Conservation (phyloP, 2,329 filamentous ascomycete genomes). For the Xylariaceae sp. region DNA sequence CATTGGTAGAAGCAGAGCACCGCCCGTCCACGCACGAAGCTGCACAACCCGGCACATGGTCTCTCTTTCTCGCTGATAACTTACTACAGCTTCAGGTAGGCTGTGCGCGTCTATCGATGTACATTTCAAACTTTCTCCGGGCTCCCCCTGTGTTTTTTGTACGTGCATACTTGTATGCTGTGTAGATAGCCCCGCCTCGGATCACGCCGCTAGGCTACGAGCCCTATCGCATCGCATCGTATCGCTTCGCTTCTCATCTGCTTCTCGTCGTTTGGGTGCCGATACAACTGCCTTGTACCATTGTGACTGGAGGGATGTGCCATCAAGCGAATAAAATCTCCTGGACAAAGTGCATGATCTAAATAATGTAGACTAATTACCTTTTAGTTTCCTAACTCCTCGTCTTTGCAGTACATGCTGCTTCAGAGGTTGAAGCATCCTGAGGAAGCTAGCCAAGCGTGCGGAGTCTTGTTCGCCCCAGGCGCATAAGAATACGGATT, state of each 20-base stretch:
- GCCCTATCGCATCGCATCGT: constrained; percentile 1
- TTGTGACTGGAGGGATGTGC: background rate
- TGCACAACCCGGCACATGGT: constrained; percentile 7
- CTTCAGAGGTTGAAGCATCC: too few species aligned
- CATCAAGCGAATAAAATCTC: too few species aligned
- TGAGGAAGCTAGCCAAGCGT: background rate
- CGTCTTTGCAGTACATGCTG: too few species aligned
- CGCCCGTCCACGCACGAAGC: constrained; percentile 14
- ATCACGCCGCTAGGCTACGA: constrained; percentile 26
- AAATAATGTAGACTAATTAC: too few species aligned
- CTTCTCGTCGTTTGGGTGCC: background rate
- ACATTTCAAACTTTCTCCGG: too few species aligned
- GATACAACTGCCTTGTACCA: background rate
- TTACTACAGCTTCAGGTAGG: constrained; percentile 10
- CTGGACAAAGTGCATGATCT: too few species aligned
- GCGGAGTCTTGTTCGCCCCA: constrained; percentile 4
- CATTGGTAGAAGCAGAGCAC: constrained; percentile 8
- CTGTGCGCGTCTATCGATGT: too few species aligned
- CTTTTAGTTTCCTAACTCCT: too few species aligned
- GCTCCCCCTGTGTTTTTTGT: background rate
- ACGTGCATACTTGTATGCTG: constrained; percentile 13
- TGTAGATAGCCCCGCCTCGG: too few species aligned
- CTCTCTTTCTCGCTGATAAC: constrained; percentile 10
- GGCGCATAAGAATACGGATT: background rate
- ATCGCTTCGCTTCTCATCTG: too few species aligned